These are phyloP conservation scores for Silene latifolia DNA, from an alignment of 148 eudicot genomes.

Conservation along the genomic window DNA sequence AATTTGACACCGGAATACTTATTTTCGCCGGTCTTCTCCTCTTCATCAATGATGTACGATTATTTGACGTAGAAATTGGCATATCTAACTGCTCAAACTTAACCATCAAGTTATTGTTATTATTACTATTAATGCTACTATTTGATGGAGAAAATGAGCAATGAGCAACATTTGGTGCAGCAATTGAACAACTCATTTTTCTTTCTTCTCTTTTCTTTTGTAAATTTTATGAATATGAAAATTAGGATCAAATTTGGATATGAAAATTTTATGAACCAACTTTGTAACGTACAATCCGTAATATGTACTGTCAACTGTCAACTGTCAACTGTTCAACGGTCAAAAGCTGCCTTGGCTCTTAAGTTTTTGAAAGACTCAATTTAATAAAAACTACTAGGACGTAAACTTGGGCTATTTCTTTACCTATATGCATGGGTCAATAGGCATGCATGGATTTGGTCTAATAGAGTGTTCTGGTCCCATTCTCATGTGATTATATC, in stretches of 20 bases:
- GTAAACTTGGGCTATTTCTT: slow-evolving; percentile 20
- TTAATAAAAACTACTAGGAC: too few relatives aligned
- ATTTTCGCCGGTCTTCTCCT: slow-evolving; percentile 60
- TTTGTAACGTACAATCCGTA: background rate
- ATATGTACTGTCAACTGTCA: slow-evolving; percentile 11
- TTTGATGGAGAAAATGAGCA: slow-evolving; percentile 6
- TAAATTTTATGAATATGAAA: too few relatives aligned
- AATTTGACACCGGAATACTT: slow-evolving; percentile 32
- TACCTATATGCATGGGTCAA: background rate
- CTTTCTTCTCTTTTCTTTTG: background rate
- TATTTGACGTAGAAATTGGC: background rate
- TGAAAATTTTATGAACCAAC: too few relatives aligned
- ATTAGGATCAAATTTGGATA: too few relatives aligned
- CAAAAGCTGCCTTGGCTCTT: slow-evolving; percentile 16
- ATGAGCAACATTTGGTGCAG: slow-evolving; percentile 10
- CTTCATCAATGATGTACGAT: slow-evolving; percentile 33
- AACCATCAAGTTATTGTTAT: background rate
- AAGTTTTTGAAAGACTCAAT: background rate
- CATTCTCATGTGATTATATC: background rate
- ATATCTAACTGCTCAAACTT: slow-evolving; percentile 17
- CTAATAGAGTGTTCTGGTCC: slow-evolving; percentile 11
- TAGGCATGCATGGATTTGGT: slow-evolving; percentile 10
- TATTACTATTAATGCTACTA: background rate
- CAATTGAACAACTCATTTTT: slow-evolving; percentile 25
- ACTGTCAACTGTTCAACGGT: slow-evolving; percentile 21